phyloP scores from a whole-genome alignment of 2,329 filamentous ascomycete species.

The Penicillium sp. region DNA sequence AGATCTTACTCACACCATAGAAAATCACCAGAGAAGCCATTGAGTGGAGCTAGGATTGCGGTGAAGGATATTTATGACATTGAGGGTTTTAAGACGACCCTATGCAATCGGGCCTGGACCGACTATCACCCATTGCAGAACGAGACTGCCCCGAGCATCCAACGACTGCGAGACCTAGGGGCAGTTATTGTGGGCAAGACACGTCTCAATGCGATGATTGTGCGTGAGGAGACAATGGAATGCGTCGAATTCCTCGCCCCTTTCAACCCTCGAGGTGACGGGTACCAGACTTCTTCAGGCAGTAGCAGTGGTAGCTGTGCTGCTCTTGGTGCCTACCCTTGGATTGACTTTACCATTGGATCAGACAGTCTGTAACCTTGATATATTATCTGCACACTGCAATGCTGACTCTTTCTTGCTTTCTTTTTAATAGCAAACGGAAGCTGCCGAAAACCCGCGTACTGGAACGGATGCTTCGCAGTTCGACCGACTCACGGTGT shows the following conservation, averaged over 20 bases:
- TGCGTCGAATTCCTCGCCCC: constrained; percentile 35
- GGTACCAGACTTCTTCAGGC: constrained; percentile 39
- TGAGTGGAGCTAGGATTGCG: constrained; percentile 57
- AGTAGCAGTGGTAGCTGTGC: constrained; percentile 39
- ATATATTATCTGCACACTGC: too few species aligned
- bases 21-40: too few species aligned
- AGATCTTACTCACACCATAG: too few species aligned
- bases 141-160: constrained; percentile 49
- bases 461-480: too few species aligned
- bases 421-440: too few species aligned
- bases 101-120: constrained; percentile 58
- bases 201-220: constrained; percentile 9
- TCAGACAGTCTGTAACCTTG: too few species aligned
- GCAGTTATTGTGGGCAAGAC: constrained; percentile 43
- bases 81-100: constrained; percentile 52
- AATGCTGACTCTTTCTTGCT: too few species aligned
- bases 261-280: constrained; percentile 45
- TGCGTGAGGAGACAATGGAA: constrained; percentile 18
- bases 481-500: too few species aligned
- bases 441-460: too few species aligned
- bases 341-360: constrained; percentile 36
- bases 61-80: constrained; percentile 63
- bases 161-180: constrained; percentile 57
- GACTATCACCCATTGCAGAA: constrained; percentile 47
- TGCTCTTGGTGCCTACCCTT: constrained; percentile 39